Evolutionary conservation across 2,329 filamentous ascomycete genomes (phyloP).

Genomic region (Fusarium pseudoanthophilum): DNA sequence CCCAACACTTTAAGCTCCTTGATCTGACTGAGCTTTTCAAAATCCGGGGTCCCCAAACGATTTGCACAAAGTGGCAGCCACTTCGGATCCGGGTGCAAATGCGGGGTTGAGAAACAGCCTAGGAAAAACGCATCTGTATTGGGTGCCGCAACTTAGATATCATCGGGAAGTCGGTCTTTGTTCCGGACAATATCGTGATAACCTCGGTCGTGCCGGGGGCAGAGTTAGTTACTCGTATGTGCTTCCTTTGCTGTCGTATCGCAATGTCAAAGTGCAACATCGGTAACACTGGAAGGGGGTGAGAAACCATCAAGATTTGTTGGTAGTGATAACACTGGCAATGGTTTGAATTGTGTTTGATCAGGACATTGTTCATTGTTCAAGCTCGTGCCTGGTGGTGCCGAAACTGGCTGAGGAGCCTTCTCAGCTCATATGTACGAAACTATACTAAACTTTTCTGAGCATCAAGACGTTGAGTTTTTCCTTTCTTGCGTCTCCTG

Average conservation of each 20-base stretch:
- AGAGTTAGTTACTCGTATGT: slow-evolving; percentile 6
- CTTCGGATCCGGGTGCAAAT: slow-evolving; percentile 36
- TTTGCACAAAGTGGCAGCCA: slow-evolving; percentile 19
- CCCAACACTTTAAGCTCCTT: slow-evolving; percentile 1
- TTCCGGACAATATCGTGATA: slow-evolving; percentile 8
- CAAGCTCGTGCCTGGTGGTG: not conserved
- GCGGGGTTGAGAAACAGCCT: slow-evolving; percentile 31
- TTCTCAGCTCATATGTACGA: not conserved
- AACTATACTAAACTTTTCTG: not conserved
- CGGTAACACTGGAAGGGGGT: not conserved
- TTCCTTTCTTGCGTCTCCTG: not conserved
- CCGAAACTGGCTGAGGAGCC: not conserved
- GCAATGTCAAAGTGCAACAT: not conserved
- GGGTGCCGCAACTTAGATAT: not conserved
- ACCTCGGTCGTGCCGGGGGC: slow-evolving; percentile 23
- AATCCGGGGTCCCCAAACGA: slow-evolving; percentile 10
- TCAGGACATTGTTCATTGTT: not conserved
- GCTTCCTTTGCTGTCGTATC: slow-evolving; percentile 12
- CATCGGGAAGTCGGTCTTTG: slow-evolving; percentile 25
- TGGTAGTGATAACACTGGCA: not conserved
- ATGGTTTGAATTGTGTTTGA: slow-evolving; percentile 1
- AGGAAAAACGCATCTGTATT: not conserved
- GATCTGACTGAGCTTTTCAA: not conserved
- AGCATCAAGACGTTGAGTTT: not conserved
- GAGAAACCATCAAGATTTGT: not conserved